Conservation (phyloP, 768 basidiomycete species). For the Suillus decipiens region DNA sequence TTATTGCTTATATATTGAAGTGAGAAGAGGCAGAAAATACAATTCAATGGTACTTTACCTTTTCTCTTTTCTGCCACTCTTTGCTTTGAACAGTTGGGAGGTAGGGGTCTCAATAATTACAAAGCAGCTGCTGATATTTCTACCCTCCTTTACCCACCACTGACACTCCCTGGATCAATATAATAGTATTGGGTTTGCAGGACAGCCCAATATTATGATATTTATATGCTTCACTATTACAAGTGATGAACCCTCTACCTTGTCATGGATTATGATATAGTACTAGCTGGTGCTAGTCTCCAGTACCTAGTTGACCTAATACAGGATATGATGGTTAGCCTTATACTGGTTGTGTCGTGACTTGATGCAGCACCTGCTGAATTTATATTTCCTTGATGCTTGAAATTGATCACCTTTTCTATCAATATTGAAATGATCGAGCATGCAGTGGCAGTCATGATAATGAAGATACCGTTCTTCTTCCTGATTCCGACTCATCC, state of each 20-base stretch:
- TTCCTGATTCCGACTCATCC: too few species aligned
- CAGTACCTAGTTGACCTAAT: not conserved
- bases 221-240: too few species aligned
- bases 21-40: not conserved
- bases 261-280: not conserved
- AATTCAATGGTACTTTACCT: slow-evolving; percentile 2
- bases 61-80: not conserved
- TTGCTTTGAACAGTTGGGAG: not conserved
- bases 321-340: not conserved
- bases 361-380: too few species aligned
- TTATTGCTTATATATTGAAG: slow-evolving; percentile 2
- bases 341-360: not conserved
- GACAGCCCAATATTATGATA: not conserved
- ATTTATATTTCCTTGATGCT: not conserved
- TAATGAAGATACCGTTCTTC: too few species aligned
- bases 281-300: not conserved
- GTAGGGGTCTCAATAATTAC: slow-evolving; percentile 14
- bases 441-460: too few species aligned
- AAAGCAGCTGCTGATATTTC: slow-evolving; percentile 23
- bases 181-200: not conserved
- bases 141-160: slow-evolving; percentile 15
- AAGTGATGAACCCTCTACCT: not conserved
- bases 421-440: not conserved
- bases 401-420: not conserved
- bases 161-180: not conserved